Percentiles rank a stretch among this genome's conserved stretches.
Evolutionary conservation across 768 basidiomycete genomes (phyloP).

Genomic region (Leccinum subgranulosum): DNA sequence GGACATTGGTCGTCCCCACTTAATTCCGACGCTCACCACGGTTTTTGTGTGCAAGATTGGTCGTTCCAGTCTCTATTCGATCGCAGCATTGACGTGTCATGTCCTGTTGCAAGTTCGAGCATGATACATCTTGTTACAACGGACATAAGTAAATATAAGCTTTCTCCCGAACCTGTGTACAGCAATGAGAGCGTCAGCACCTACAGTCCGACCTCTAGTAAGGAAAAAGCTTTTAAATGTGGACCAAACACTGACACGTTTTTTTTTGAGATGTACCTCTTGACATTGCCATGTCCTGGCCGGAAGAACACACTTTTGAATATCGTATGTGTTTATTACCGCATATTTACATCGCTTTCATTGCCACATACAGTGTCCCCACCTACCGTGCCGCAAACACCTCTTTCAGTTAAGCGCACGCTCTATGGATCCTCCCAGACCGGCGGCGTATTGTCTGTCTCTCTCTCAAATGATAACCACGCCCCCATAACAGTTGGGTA

Average conservation of each 20-base stretch:
- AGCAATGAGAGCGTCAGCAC: conserved; percentile 35
- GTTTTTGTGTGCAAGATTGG: conserved; percentile 54
- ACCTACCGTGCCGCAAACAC: conserved; percentile 38
- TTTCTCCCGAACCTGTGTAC: conserved; percentile 51
- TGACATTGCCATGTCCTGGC: conserved; percentile 58
- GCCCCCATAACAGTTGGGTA: conserved; percentile 52
- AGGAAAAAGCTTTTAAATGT: not conserved
- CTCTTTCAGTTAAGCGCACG: conserved; percentile 62
- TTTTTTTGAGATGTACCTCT: conserved; percentile 35
- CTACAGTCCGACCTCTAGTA: conserved; percentile 53
- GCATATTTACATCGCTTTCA: not conserved
- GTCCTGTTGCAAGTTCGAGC: conserved; percentile 69
- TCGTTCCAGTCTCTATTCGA: conserved; percentile 67
- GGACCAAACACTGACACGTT: not conserved
- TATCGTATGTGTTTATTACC: conserved; percentile 46
- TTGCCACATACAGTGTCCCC: conserved; percentile 34
- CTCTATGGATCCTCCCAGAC: conserved; percentile 75
- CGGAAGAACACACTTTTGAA: conserved; percentile 45
- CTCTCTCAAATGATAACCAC: conserved; percentile 55
- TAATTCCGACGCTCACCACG: conserved; percentile 1
- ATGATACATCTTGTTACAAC: conserved; percentile 50
- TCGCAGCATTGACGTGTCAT: conserved; percentile 56
- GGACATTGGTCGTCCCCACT: conserved; percentile 1
- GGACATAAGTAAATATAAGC: conserved; percentile 36
- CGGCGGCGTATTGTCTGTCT: conserved; percentile 66